Base-by-base conservation (phyloP, 2,329 filamentous ascomycete species). In the Colletotrichum navitas region DNA sequence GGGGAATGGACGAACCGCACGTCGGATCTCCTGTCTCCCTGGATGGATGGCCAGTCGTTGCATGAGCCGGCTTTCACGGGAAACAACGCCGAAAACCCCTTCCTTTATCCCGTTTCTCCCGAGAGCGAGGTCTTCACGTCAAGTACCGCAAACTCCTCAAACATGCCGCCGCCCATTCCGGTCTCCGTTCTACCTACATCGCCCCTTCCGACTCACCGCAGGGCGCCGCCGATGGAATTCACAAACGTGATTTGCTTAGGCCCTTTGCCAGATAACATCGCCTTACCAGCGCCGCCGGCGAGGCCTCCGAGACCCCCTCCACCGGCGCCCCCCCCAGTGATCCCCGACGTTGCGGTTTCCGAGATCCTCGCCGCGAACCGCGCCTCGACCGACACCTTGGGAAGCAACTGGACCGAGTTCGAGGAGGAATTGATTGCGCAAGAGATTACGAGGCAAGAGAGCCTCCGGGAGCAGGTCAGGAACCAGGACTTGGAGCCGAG, bases 381-480 rank as follows among this genome's bases (percentile, higher is more conserved):
- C 29, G 56, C 66, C 10, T 80, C 78, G 7, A 79, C 79, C 41
- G 83, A 85, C 68, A 89, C 86, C 2, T 77, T 89, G 10, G 87
- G 87, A 26, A 89, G 88, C 76, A 88, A 89, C 68, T 90, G 84
- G 74, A 90, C 88, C 0, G 83, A 87, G 12, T 85, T 89, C 32
- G 86, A 90, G 72, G 85, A 86, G 71, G 76, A 77, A n/a, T 77
- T 78, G 8, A 74, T 79, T 16, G 76, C 75, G 41, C 76, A 77
- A 47, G 78, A 79, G 63, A 66, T 79, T 51, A 75, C 76, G 12
- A 74, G 75, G 14, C 77, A 79, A 29, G 71, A 74, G 10, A 76
- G 75, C 21, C 43, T 74, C 26, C 74, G 73, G 29, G 68, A 61
- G 47, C 52, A 56, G 16, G n/a, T 14, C 41, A 55, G 66, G 34